Conservation (phyloP, 371 early-diverging fungal species). For the Mortierella sp. region DNA sequence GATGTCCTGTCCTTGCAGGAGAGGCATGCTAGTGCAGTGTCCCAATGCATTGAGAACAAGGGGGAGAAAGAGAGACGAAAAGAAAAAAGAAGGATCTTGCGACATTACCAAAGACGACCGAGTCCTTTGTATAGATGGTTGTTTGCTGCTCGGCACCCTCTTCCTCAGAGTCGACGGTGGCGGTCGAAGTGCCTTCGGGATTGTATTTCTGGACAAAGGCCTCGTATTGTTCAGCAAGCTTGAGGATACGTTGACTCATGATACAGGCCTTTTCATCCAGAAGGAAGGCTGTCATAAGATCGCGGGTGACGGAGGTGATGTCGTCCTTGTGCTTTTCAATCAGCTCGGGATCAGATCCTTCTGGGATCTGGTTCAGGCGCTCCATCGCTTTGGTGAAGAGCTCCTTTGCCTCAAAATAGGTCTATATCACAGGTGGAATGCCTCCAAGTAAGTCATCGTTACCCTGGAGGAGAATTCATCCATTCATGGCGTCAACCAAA, state of each 20-base stretch:
- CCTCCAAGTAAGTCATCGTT: too few species aligned
- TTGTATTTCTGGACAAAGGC: conserved; percentile 40
- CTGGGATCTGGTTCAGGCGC: conserved; percentile 63
- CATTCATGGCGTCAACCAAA: too few species aligned
- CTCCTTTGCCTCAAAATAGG: conserved; percentile 63
- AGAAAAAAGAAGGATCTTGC: not conserved
- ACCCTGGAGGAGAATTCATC: too few species aligned
- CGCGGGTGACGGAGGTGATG: conserved; percentile 63
- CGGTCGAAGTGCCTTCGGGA: conserved; percentile 28
- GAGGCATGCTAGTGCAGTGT: too few species aligned
- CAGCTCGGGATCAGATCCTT: conserved; percentile 62
- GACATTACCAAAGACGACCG: conserved; percentile 26
- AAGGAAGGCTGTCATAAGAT: conserved; percentile 66
- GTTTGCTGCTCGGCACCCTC: conserved; percentile 25
- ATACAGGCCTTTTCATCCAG: conserved; percentile 72
- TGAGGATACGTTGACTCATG: conserved; percentile 67
- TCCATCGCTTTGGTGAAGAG: conserved; percentile 66
- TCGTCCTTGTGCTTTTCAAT: conserved; percentile 63
- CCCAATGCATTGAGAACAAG: not conserved
- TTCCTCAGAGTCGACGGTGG: conserved; percentile 19
- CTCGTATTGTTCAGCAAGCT: conserved; percentile 66
- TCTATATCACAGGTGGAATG: not conserved
- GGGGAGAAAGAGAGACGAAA: not conserved
- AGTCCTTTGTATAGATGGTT: conserved; percentile 30
- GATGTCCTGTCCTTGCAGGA: too few species aligned